Base-by-base conservation (phyloP, 768 basidiomycete genomes). In the Russula griseocarnosa region DNA sequence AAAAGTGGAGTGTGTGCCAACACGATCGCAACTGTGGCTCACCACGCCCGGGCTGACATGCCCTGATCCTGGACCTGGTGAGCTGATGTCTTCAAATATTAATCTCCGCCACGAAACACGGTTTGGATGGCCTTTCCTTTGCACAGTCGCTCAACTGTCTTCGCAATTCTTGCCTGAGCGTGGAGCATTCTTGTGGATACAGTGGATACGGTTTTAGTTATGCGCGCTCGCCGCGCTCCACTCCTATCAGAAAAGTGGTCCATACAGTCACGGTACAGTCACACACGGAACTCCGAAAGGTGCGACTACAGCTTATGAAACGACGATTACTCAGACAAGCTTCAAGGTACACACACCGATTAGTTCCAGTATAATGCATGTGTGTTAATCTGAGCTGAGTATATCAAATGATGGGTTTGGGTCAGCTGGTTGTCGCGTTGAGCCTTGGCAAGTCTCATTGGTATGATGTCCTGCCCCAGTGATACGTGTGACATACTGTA, bases 11-110 rank as follows among this genome's bases (percentile, higher is more conserved):
- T 30, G 5, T 36, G 36, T 36, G 13, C 11, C 36, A 36, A 36
- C 36, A 14, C 36, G 36, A 40, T 40, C 16, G 38, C 38, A 40
- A 18, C 38, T 40, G 46, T 47, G 46, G 46, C 46, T 47, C 46
- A n/a, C n/a, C 46, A 47, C 46, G 38, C 59, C 59, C 22, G n/a
- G 26, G 49, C 24, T 55, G 24, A 5, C 13, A n/a, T 5, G 0
- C 42, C 58, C 24, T 49, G 54, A 55, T 49, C 34, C 30, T 47
- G n/a, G 44, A n/a, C n/a, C n/a, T n/a, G n/a, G n/a, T n/a, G n/a
- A n/a, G n/a, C n/a, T 46, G 44, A 9, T 46, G 6, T 22, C n/a
- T 10, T 4, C 44, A 16, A n/a, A n/a, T n/a, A n/a, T n/a, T n/a
- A n/a, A 38, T 13, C 14, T 38, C 14, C 38, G 4, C 38, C 38